phyloP scores from a whole-genome alignment of 2,329 filamentous ascomycete species.

The Ophiostoma pallidulum region DNA sequence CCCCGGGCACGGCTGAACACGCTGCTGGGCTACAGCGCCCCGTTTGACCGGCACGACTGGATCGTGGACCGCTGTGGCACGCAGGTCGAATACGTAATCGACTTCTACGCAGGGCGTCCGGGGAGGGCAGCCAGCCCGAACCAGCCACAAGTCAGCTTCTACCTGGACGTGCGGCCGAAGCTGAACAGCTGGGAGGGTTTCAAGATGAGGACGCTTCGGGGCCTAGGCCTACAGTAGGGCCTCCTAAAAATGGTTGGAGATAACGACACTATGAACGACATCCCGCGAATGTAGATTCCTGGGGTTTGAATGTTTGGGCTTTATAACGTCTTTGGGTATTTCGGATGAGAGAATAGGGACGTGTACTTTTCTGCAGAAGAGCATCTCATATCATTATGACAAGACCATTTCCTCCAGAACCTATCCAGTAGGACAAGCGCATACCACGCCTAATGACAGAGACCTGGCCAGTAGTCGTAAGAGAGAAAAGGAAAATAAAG shows the following conservation, averaged over 20 bases:
- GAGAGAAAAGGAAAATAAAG: not conserved
- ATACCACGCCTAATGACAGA: not conserved
- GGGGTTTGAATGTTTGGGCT: not conserved
- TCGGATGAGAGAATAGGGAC: not conserved
- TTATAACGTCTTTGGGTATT: not conserved
- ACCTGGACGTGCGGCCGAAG: constrained; percentile 59
- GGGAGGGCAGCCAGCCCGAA: constrained; percentile 18
- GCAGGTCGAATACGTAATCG: constrained; percentile 88
- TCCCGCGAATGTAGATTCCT: not conserved
- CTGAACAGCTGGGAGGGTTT: constrained; percentile 58
- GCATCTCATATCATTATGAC: constrained; percentile 3
- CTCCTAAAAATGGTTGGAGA: too few relatives aligned
- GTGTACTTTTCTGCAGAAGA: too few relatives aligned
- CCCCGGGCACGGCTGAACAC: constrained; percentile 78
- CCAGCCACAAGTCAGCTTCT: constrained; percentile 44
- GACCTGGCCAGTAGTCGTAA: not conserved
- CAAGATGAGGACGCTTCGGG: constrained; percentile 52
- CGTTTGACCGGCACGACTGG: constrained; percentile 97
- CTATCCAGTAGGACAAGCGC: not conserved
- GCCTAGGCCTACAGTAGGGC: constrained; percentile 37
- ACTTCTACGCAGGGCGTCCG: constrained; percentile 77
- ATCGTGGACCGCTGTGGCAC: constrained; percentile 84
- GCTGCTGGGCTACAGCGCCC: constrained; percentile 75
- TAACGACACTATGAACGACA: too few relatives aligned
- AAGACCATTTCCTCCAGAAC: not conserved